Evolutionary conservation across 1,284 basidiomycete genomes (phyloP), one percentile per base, ranked within the genome.

Genomic region (Rhodotorula sp.): DNA sequence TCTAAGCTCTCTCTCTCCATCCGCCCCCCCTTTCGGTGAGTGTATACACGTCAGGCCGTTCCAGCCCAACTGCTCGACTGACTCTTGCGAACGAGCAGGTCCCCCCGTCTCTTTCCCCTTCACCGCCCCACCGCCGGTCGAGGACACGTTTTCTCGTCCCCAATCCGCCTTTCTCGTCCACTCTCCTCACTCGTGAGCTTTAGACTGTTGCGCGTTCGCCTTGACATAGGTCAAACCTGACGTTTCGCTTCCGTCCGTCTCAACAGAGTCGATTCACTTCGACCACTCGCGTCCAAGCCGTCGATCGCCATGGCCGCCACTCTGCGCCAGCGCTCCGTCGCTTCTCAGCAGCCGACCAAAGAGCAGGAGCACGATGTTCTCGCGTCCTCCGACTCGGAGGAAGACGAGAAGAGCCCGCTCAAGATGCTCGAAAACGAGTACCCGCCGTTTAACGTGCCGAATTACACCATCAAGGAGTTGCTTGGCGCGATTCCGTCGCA

Each of bases 401-500:
- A 61, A 14, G 70, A 68, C 51, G 66, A 67, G 26, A 57, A 68
- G 55, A 62, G 67, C 45, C 62, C 69, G 62, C 24, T 64, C 62
- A 60, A 59, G 30, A 58, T 62, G 20, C 69, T 61, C 67, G 67
- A 71, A 56, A 57, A 66, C 37, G 45, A 59, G 45, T 71, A 45
- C 58, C 65, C 69, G 33, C 53, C 69, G 29, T 74, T 74, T 63
- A 60, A 53, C 33, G 63, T 67, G 5, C 67, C 70, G 26, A 53
- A 60, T 22, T 72, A 61, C 66, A 64, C 68, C 15, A 67, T 72
- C 63, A 72, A 69, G 64, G 71, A 71, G 55, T 30, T 78, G 57
- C 65, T 73, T 48, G 71, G 66, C 51, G 75, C 74, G 24, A 77
- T 78, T 62, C 77, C 77, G 26, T 72, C 75, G 44, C 93, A 95